Evolutionary conservation across 139 green algal genomes (phyloP).

Genomic region (Chlorella sp.): DNA sequence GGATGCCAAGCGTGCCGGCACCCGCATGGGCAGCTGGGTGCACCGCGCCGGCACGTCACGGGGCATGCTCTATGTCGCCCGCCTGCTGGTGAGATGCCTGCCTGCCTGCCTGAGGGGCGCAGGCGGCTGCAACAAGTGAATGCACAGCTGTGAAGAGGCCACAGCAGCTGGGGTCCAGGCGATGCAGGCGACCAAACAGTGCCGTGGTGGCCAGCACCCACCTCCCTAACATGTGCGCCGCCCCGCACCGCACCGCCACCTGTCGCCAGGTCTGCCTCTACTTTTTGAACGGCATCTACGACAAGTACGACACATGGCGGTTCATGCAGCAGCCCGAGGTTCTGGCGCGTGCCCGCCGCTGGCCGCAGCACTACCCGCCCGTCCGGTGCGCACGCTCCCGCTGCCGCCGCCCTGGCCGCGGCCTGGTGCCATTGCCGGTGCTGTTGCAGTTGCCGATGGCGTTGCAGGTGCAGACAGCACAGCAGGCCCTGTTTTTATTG

Average conservation of each 20-base stretch:
- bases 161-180: too few species aligned
- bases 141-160: too few species aligned
- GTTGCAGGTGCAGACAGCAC: too few species aligned
- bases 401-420: neutral
- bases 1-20: neutral
- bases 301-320: neutral
- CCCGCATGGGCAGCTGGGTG: neutral
- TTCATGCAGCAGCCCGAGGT: conserved; percentile 31
- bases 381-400: neutral
- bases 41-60: neutral
- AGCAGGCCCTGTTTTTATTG: too few species aligned
- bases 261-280: conserved; percentile 18
- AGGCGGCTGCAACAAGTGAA: too few species aligned
- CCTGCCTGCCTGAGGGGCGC: too few species aligned
- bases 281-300: conserved; percentile 27
- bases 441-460: neutral
- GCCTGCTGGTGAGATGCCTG: neutral
- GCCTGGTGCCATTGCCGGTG: too few species aligned
- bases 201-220: too few species aligned
- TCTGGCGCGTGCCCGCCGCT: conserved; percentile 8
- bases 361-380: conserved; percentile 33
- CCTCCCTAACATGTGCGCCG: neutral
- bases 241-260: neutral
- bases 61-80: neutral
- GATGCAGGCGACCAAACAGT: too few species aligned